phyloP scores from a whole-genome alignment of 208 protist genomes.

The Trichomonas tenax region DNA sequence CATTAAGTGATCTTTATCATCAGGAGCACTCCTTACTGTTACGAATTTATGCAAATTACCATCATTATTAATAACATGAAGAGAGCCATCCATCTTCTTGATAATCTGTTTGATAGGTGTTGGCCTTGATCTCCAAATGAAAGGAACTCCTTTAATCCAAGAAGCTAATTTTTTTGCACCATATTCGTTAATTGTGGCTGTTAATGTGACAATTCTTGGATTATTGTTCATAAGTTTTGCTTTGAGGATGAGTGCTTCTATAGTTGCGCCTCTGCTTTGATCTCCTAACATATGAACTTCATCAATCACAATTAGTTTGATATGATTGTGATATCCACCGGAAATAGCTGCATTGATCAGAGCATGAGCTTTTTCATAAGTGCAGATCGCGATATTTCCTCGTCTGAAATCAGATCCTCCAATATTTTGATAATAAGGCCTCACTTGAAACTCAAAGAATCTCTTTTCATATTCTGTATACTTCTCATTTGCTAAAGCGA shows the following conservation, averaged over 20 bases:
- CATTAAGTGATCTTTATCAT: not conserved
- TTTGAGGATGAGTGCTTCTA: slow-evolving; percentile 6
- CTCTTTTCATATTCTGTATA: not conserved
- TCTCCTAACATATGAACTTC: slow-evolving; percentile 9
- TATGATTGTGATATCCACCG: not conserved
- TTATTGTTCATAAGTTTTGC: not conserved
- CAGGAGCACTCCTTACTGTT: not conserved
- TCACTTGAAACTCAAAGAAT: not conserved
- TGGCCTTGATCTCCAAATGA: not conserved
- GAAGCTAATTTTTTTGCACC: not conserved
- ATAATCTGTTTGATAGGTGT: not conserved
- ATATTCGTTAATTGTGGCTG: not conserved
- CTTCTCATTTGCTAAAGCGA: slow-evolving; percentile 12
- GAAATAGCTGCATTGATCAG: not conserved
- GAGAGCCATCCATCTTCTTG: not conserved
- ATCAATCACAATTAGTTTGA: slow-evolving; percentile 11
- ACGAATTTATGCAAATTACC: not conserved
- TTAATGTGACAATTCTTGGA: not conserved
- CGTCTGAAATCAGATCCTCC: not conserved
- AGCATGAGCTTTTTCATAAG: not conserved
- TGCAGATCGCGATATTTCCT: slow-evolving; percentile 2
- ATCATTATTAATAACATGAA: not conserved
- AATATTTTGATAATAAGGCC: slow-evolving; percentile 13
- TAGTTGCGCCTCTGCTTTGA: not conserved
- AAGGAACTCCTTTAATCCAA: not conserved